Percentiles rank a stretch among this genome's conserved stretches.
These are phyloP conservation scores for Colletotrichum scovillei DNA, from an alignment of 2,329 filamentous ascomycete genomes.

Conservation along the genomic window DNA sequence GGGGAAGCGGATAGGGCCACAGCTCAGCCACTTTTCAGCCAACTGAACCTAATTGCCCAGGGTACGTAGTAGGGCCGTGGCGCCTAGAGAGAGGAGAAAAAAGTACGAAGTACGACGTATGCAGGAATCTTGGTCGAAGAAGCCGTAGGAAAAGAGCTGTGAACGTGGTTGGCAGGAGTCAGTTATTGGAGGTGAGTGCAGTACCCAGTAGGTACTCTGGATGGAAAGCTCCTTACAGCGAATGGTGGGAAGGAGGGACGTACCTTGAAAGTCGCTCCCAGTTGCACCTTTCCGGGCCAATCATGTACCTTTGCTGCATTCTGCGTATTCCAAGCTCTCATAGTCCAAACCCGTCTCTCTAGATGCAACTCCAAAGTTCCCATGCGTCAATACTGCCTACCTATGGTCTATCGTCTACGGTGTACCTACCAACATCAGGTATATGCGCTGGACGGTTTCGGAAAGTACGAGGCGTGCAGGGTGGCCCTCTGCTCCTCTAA, in stretches of 20 bases:
- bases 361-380: background rate
- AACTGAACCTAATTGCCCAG: too few species aligned
- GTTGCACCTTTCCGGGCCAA: background rate
- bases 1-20: background rate
- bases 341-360: background rate
- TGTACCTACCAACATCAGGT: background rate
- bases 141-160: background rate
- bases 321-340: background rate
- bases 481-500: too few species aligned
- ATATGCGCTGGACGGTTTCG: background rate
- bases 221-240: too few species aligned
- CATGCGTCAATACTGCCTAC: too few species aligned
- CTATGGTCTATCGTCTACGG: too few species aligned
- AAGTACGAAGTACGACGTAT: background rate
- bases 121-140: background rate
- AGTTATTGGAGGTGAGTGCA: background rate
- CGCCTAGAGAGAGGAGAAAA: background rate
- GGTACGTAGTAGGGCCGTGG: background rate
- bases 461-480: background rate
- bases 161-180: background rate
- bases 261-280: background rate
- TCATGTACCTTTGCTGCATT: background rate
- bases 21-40: background rate
- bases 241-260: background rate
- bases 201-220: too few species aligned